Conservation (phyloP, 139 green algal species). For the Penium margaritaceum region DNA sequence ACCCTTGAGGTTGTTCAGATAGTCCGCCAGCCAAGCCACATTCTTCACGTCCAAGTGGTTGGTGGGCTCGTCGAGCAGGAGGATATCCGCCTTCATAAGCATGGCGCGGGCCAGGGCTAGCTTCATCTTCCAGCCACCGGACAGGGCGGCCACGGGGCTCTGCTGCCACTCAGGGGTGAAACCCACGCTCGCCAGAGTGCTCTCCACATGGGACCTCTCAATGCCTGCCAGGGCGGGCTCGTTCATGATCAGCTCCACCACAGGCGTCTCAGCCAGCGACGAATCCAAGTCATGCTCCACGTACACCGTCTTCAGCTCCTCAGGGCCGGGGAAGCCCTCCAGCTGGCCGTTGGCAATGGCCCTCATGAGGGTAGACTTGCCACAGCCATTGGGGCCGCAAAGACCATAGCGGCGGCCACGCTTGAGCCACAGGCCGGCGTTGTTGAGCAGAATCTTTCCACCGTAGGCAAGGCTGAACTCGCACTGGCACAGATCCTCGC, state of each 20-base stretch:
- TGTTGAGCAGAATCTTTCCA: constrained; percentile 56
- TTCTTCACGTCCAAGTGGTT: constrained; percentile 60
- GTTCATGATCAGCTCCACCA: constrained; percentile 51
- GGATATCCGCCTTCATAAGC: constrained; percentile 77
- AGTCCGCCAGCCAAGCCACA: constrained; percentile 64
- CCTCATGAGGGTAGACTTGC: constrained; percentile 54
- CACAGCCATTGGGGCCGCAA: constrained; percentile 50
- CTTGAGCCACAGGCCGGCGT: constrained; percentile 50
- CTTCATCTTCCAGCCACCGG: constrained; percentile 53
- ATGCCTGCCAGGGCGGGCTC: constrained; percentile 8
- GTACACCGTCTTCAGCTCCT: constrained; percentile 46
- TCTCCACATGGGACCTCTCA: constrained; percentile 23
- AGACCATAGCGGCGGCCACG: constrained; percentile 50
- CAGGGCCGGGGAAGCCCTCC: constrained; percentile 46
- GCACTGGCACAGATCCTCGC: constrained; percentile 49
- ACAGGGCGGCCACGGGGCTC: constrained; percentile 49
- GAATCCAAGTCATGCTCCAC: constrained; percentile 51
- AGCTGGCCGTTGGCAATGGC: constrained; percentile 53
- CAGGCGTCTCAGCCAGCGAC: constrained; percentile 17
- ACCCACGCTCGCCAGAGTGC: constrained; percentile 61
- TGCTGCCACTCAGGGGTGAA: constrained; percentile 65
- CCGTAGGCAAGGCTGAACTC: constrained; percentile 53
- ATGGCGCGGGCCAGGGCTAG: constrained; percentile 63
- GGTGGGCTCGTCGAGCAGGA: constrained; percentile 62
- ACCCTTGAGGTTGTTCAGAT: constrained; percentile 51